Base-by-base conservation (phyloP, 1,284 basidiomycete genomes). In the Cutaneotrichosporon cavernicola region DNA sequence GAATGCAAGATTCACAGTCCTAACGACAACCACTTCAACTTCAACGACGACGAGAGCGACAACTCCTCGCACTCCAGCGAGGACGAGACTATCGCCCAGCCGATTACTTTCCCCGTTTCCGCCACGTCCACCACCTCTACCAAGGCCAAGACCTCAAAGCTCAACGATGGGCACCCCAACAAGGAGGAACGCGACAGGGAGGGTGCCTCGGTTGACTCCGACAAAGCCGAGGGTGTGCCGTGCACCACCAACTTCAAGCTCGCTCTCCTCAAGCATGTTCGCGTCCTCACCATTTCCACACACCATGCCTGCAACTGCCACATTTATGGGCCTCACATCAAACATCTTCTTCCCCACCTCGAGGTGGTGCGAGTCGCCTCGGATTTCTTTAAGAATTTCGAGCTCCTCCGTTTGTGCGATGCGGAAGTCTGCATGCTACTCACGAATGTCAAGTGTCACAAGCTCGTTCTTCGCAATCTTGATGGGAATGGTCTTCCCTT, bases 251-350 rank as follows among this genome's bases (percentile, higher is more conserved):
- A 61, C 50, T 47, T 46, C 56, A 63, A 63, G 32, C 36, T 51
- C 16, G 13, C n/a, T 1, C 56, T 63, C 7, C 61, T 63, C 38
- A 31, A 31, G 30, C 36, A 53, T 22, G 56, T 63, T 14, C 49
- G 43, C n/a, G 51, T 52, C n/a, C 38, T 63, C 31, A 58, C 61
- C 1, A 40, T 63, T 11, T 18, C 30, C 18, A 26, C 50, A 10
- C 61, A 63, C 50, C 61, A 63, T 21, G 47, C 14, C 18, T 63
- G 61, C 50, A 13, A 22, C 13, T 63, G 61, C 56, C 49, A 21
- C n/a, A 30, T 52, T 0, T 58, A 38, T 4, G 61, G 38, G 5
- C 56, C 56, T 2, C 11, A 46, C 16, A 31, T 49, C 18, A n/a
- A 32, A 31, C 34, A 21, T 10, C 51, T 63, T 11, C 40, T 63